phyloP scores from a whole-genome alignment of 139 green algal genomes.

The Chlamydomonas sp. region DNA sequence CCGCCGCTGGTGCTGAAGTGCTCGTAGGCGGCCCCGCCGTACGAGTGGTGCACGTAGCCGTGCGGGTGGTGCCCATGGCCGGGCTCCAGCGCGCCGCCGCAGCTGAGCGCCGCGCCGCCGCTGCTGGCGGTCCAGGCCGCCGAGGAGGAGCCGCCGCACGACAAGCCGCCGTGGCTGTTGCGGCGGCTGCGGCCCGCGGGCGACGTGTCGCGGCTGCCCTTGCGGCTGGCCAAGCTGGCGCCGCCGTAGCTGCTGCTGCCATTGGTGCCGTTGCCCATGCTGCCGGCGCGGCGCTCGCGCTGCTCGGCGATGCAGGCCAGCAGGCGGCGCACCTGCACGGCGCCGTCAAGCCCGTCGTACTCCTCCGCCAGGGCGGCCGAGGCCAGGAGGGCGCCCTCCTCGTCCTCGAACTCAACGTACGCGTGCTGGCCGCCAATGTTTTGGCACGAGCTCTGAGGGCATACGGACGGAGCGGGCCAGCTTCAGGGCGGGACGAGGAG shows the following conservation, averaged over 20 bases:
- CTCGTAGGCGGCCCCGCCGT: conserved; percentile 2
- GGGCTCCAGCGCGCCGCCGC: not conserved
- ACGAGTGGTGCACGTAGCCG: not conserved
- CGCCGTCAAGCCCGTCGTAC: not conserved
- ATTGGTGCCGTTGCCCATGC: not conserved
- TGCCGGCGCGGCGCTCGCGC: conserved; percentile 26
- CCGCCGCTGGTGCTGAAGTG: not conserved
- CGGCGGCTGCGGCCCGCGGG: conserved; percentile 5
- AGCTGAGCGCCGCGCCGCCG: not conserved
- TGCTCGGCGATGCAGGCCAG: conserved; percentile 22
- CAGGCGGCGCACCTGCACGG: conserved; percentile 28
- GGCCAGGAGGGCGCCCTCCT: conserved; percentile 46
- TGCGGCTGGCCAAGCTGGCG: not conserved
- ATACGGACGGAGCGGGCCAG: not conserved
- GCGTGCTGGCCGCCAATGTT: conserved; percentile 40
- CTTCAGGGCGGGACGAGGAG: not conserved
- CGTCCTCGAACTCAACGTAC: conserved; percentile 61
- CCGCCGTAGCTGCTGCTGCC: conserved; percentile 7
- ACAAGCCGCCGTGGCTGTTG: not conserved
- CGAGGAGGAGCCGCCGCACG: not conserved
- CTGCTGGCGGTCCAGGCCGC: not conserved
- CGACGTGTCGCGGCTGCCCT: conserved; percentile 30
- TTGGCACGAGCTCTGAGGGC: conserved; percentile 18
- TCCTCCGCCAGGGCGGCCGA: conserved; percentile 42
- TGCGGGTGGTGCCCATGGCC: not conserved